phyloP scores from a whole-genome alignment of 2,329 filamentous ascomycete genomes.

The Seiridium unicorne region DNA sequence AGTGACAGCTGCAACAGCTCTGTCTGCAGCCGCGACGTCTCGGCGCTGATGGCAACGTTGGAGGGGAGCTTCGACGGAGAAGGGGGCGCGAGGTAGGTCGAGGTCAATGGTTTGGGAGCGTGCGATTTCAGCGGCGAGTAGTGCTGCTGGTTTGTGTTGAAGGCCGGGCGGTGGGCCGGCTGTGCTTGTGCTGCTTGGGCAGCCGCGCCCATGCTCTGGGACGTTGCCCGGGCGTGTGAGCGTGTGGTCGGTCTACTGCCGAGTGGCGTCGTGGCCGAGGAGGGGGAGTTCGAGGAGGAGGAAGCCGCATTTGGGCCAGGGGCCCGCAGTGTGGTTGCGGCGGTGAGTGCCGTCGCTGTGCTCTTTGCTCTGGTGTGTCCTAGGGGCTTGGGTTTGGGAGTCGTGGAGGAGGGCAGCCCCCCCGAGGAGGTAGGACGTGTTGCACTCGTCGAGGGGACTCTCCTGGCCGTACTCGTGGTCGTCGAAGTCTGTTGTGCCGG shows the following conservation, averaged over 20 bases:
- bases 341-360: constrained; percentile 24
- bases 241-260: constrained; percentile 17
- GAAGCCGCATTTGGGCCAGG: constrained; percentile 22
- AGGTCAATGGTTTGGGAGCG: constrained; percentile 60
- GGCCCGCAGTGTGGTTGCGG: constrained; percentile 28
- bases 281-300: not conserved
- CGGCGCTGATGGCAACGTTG: constrained; percentile 58
- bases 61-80: constrained; percentile 61
- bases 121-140: constrained; percentile 63
- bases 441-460: constrained; percentile 10
- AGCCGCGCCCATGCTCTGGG: not conserved
- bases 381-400: constrained; percentile 12
- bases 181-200: constrained; percentile 11
- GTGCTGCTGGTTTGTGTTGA: constrained; percentile 65
- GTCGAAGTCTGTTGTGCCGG: constrained; percentile 1
- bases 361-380: constrained; percentile 39
- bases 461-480: not conserved
- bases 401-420: constrained; percentile 18
- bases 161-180: constrained; percentile 47
- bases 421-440: constrained; percentile 26
- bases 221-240: constrained; percentile 14
- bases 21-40: constrained; percentile 58
- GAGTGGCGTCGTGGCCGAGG: constrained; percentile 16
- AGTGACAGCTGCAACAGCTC: constrained; percentile 66
- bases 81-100: constrained; percentile 56